Conservation (phyloP, 2,329 filamentous ascomycete genomes). For the Pseudogymnoascus sp. region DNA sequence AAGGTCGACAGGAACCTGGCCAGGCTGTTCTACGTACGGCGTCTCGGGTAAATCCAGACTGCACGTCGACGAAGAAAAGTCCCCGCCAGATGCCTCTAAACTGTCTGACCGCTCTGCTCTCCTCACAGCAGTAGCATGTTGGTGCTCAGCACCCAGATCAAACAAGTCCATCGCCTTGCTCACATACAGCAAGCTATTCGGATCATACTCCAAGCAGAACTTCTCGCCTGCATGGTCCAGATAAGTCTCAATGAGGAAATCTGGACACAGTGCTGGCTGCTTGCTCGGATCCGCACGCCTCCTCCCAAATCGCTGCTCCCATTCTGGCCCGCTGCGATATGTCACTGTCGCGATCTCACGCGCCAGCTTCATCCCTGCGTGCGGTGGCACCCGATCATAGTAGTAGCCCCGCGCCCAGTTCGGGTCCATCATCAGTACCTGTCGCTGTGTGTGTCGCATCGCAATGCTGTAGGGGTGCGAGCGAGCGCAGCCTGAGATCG, state of each 20-base stretch:
- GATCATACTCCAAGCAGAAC: slow-evolving; percentile 92
- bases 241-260: slow-evolving; percentile 97
- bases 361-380: slow-evolving; percentile 95
- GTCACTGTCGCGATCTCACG: slow-evolving; percentile 97
- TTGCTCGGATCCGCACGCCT: slow-evolving; percentile 76
- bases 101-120: slow-evolving; percentile 51
- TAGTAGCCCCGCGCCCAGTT: slow-evolving; percentile 96
- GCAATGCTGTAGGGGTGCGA: slow-evolving; percentile 97
- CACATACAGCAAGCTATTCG: slow-evolving; percentile 91
- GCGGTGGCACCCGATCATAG: slow-evolving; percentile 78
- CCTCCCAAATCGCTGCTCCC: slow-evolving; percentile 90
- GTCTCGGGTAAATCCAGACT: slow-evolving; percentile 71
- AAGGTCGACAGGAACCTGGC: slow-evolving; percentile 32
- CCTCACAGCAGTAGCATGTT: slow-evolving; percentile 52
- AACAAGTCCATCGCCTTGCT: slow-evolving; percentile 99
- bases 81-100: slow-evolving; percentile 39
- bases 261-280: slow-evolving; percentile 87
- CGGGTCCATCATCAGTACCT: slow-evolving; percentile 98
- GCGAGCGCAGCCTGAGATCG: slow-evolving; percentile 85
- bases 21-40: slow-evolving; percentile 78
- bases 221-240: slow-evolving; percentile 97
- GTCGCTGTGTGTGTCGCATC: slow-evolving; percentile 94
- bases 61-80: slow-evolving; percentile 43
- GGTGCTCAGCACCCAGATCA: slow-evolving; percentile 69
- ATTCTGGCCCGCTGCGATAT: slow-evolving; percentile 91